These are phyloP conservation scores for Rosa lucieae DNA, from an alignment of 306 rosid genomes.

Conservation along the genomic window DNA sequence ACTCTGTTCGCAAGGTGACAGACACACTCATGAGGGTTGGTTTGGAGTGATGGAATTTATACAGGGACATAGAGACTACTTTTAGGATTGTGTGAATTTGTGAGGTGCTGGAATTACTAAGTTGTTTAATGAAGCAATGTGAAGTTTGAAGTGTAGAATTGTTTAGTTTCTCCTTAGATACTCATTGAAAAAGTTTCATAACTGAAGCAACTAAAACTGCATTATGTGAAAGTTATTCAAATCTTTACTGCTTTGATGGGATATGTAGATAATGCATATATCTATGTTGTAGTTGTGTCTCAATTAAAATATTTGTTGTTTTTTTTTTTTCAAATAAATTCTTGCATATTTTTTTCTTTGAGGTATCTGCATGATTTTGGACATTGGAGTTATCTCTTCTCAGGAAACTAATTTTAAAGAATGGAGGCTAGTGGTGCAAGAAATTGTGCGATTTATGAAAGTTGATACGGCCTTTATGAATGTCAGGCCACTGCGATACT, in stretches of 20 bases:
- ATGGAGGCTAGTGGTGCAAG: slow-evolving; percentile 97
- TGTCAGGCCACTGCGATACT: slow-evolving; percentile 82
- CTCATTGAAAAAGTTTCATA: neutral
- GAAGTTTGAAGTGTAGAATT: neutral
- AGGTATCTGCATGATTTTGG: slow-evolving; percentile 31
- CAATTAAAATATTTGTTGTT: neutral
- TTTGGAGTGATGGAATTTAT: slow-evolving; percentile 1
- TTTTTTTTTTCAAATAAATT: neutral
- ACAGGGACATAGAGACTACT: neutral
- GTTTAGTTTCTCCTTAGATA: neutral
- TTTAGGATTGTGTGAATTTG: neutral
- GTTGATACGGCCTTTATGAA: slow-evolving; percentile 63
- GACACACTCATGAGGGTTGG: neutral
- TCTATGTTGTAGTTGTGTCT: neutral
- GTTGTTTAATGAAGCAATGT: neutral
- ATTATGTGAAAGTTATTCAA: neutral
- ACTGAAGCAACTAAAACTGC: neutral
- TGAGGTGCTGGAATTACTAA: neutral
- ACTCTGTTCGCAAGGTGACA: neutral
- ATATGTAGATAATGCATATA: neutral
- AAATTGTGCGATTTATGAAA: slow-evolving; percentile 79
- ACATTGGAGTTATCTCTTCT: slow-evolving; percentile 34
- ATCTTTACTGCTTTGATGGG: neutral
- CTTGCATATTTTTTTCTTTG: slow-evolving; percentile 2
- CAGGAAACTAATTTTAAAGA: slow-evolving; percentile 91